Conservation (phyloP, 768 basidiomycete genomes). For the Chalciporus piperatus region DNA sequence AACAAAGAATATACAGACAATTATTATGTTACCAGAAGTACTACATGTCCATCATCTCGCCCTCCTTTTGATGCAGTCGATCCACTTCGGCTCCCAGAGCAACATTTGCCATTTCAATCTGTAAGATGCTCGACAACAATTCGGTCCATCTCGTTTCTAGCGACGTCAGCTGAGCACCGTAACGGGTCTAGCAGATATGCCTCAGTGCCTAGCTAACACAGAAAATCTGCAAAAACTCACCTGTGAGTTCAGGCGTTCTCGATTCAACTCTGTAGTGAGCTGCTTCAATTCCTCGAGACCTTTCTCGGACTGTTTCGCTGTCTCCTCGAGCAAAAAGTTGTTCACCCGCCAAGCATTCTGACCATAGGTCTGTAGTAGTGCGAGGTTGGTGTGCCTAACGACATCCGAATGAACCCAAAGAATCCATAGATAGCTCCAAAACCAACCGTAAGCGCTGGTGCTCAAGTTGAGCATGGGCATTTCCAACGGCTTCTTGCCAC, state of each 20-base stretch:
- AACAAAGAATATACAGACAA: neutral
- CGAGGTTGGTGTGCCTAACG: constrained; percentile 75
- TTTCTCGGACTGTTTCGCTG: constrained; percentile 67
- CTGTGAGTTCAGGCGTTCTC: constrained; percentile 85
- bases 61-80: constrained; percentile 54
- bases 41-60: constrained; percentile 49
- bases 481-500: constrained; percentile 72
- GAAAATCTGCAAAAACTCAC: constrained; percentile 33
- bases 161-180: constrained; percentile 75
- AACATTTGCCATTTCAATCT: constrained; percentile 93
- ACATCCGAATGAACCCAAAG: constrained; percentile 5
- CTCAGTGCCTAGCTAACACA: neutral
- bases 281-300: constrained; percentile 76
- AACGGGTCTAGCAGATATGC: constrained; percentile 51
- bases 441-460: constrained; percentile 78
- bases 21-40: neutral
- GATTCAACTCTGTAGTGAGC: constrained; percentile 80
- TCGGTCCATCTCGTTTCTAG: constrained; percentile 93
- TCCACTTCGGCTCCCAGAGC: constrained; percentile 83
- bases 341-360: constrained; percentile 90
- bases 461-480: constrained; percentile 80
- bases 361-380: constrained; percentile 81
- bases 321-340: constrained; percentile 82
- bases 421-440: neutral
- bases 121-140: constrained; percentile 83